These are phyloP conservation scores for Fraxinus baroniana DNA, from an alignment of 305 asterid species.

Conservation along the genomic window DNA sequence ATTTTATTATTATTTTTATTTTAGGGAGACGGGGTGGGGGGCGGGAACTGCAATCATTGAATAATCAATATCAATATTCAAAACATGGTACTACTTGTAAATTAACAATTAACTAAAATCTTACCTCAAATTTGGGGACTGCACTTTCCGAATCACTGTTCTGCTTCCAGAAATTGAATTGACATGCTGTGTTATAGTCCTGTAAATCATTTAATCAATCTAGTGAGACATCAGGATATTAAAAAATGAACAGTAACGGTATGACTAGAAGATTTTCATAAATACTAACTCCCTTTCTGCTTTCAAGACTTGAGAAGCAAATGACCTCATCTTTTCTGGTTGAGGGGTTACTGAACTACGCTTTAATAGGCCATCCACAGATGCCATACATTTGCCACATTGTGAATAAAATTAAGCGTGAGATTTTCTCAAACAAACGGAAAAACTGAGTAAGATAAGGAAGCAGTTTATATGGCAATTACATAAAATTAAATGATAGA, in stretches of 20 bases:
- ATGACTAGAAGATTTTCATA: not conserved
- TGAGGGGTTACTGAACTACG: slow-evolving; percentile 32
- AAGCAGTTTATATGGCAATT: too few species aligned
- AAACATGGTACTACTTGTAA: not conserved
- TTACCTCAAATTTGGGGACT: slow-evolving; percentile 38
- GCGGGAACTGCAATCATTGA: not conserved
- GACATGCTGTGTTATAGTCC: slow-evolving; percentile 33
- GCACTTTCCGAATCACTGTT: slow-evolving; percentile 30
- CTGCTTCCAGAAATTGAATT: slow-evolving; percentile 33
- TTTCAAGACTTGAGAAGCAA: slow-evolving; percentile 8
- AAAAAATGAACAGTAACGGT: not conserved
- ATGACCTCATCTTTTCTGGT: slow-evolving; percentile 45
- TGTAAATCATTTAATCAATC: slow-evolving; percentile 25
- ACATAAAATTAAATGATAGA: too few species aligned
- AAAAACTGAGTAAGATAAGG: too few species aligned
- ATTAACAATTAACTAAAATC: slow-evolving; percentile 9
- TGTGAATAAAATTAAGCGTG: too few species aligned
- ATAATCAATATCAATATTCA: not conserved
- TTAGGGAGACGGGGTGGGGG: not conserved
- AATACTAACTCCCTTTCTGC: not conserved
- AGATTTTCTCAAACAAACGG: too few species aligned
- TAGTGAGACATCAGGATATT: not conserved
- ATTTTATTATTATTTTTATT: too few species aligned
- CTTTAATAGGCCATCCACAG: slow-evolving; percentile 37
- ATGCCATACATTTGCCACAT: slow-evolving; percentile 12